Percentiles rank a stretch among this genome's conserved stretches.
Evolutionary conservation across 225 moss, liverwort and hornwort genomes (phyloP).

Genomic region (Physcomitrium patens): DNA sequence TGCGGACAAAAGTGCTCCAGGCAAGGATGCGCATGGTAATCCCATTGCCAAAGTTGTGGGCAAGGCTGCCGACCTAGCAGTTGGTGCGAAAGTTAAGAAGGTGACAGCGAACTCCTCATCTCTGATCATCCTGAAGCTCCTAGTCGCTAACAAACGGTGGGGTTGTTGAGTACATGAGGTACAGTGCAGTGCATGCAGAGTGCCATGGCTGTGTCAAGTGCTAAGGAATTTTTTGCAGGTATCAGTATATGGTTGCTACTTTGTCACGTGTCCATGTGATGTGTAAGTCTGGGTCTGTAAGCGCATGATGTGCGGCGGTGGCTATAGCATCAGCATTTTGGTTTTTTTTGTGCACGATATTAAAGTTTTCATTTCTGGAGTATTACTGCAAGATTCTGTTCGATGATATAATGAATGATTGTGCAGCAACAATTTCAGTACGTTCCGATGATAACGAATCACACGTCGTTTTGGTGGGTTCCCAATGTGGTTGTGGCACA

Average conservation of each 20-base stretch:
- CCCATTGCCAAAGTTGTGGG: conserved; percentile 66
- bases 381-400: conserved; percentile 15
- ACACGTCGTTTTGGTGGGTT: conserved; percentile 78
- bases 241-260: not conserved
- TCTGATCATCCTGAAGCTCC: not conserved
- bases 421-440: conserved; percentile 58
- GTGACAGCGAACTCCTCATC: conserved; percentile 37
- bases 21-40: conserved; percentile 72
- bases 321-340: not conserved
- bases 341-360: conserved; percentile 16
- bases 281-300: not conserved
- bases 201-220: not conserved
- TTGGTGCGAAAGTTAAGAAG: conserved; percentile 59
- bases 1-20: conserved; percentile 60
- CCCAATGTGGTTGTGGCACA: conserved; percentile 98
- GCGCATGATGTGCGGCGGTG: not conserved
- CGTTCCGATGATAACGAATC: conserved; percentile 77
- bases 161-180: conserved; percentile 11
- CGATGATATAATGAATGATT: conserved; percentile 20
- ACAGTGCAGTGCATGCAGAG: not conserved
- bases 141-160: conserved; percentile 6
- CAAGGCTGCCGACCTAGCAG: conserved; percentile 75
- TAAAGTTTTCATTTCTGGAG: not conserved
- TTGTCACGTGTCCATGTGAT: not conserved
- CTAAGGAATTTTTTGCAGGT: not conserved